Percentiles rank a stretch among this genome's conserved stretches.
These are phyloP conservation scores for Thielaviopsis punctulata DNA, from an alignment of 2,329 filamentous ascomycete genomes.

Conservation along the genomic window DNA sequence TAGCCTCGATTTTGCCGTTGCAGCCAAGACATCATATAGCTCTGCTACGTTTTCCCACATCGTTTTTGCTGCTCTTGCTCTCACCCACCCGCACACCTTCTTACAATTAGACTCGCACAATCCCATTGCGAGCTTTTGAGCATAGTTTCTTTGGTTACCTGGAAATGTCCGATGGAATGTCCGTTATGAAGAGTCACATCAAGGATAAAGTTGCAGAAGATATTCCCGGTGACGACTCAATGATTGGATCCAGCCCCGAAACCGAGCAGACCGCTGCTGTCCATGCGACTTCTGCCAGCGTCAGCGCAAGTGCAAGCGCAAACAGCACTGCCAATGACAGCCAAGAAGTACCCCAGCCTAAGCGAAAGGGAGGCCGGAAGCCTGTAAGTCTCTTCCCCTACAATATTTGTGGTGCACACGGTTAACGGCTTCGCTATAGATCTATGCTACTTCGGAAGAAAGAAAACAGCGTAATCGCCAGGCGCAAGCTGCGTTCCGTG, in stretches of 20 bases:
- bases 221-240: conserved; percentile 45
- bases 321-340: conserved; percentile 19
- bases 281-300: conserved; percentile 3
- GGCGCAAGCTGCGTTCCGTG: conserved; percentile 91
- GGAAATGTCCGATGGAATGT: conserved; percentile 51
- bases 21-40: too few relatives aligned
- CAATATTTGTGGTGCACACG: neutral
- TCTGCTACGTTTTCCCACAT: neutral
- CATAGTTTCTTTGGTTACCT: conserved; percentile 13
- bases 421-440: conserved; percentile 34
- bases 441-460: conserved; percentile 97
- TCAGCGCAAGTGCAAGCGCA: neutral
- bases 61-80: too few relatives aligned
- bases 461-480: conserved; percentile 94
- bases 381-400: conserved; percentile 53
- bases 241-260: conserved; percentile 39
- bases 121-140: neutral
- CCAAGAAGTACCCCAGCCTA: conserved; percentile 50
- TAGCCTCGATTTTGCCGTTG: too few relatives aligned
- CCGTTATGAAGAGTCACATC: conserved; percentile 45
- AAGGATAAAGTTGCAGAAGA: conserved; percentile 33
- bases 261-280: conserved; percentile 27
- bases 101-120: neutral
- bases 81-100: neutral
- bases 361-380: conserved; percentile 94